phyloP scores from a whole-genome alignment of 2,329 filamentous ascomycete genomes.

The Calonectria honghensis region DNA sequence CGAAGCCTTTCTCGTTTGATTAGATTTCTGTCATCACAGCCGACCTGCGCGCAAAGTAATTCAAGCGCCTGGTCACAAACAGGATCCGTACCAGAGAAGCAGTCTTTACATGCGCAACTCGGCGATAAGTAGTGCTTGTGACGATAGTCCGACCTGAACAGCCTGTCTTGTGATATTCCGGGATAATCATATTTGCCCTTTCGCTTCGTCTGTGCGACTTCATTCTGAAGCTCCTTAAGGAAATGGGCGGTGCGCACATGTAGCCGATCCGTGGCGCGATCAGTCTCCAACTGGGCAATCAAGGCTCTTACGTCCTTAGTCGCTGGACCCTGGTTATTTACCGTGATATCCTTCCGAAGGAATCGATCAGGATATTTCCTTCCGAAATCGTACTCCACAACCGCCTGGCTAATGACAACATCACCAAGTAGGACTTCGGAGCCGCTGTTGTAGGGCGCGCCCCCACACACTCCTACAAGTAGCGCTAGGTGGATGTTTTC shows the following conservation, averaged over 20 bases:
- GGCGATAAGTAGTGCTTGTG: constrained; percentile 56
- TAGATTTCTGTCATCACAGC: not conserved
- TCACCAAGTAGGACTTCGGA: constrained; percentile 57
- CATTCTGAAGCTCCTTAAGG: not conserved
- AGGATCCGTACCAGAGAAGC: not conserved
- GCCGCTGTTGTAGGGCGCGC: constrained; percentile 51
- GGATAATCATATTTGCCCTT: constrained; percentile 52
- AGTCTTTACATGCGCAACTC: not conserved
- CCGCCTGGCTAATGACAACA: constrained; percentile 55
- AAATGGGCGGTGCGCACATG: not conserved
- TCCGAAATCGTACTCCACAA: constrained; percentile 58
- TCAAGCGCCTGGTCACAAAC: not conserved
- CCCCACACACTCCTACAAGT: constrained; percentile 64
- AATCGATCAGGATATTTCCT: constrained; percentile 52
- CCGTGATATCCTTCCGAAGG: constrained; percentile 50
- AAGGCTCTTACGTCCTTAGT: constrained; percentile 53
- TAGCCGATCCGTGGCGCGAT: constrained; percentile 2
- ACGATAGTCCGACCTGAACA: constrained; percentile 56
- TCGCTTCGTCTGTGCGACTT: not conserved
- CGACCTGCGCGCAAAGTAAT: not conserved
- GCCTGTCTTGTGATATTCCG: constrained; percentile 52
- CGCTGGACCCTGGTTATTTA: constrained; percentile 50
- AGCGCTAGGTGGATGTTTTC: constrained; percentile 57
- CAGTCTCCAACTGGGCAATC: constrained; percentile 50
- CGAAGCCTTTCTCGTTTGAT: not conserved